These are phyloP conservation scores for Diaporthe sp. DNA, from an alignment of 2,329 filamentous ascomycete genomes.

Conservation along the genomic window DNA sequence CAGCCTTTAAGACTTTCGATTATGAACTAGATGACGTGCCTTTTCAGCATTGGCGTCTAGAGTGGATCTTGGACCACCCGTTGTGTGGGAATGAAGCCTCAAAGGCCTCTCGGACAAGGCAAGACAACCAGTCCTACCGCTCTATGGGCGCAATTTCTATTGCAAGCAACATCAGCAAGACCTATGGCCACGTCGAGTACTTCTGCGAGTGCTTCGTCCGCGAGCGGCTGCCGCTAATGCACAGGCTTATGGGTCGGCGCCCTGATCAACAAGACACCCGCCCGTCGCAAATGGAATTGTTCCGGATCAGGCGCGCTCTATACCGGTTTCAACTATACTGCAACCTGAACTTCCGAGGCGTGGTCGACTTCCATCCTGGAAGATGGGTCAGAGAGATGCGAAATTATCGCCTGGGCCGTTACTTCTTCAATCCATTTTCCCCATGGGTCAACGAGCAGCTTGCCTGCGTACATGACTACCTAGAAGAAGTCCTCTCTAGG, in stretches of 20 bases:
- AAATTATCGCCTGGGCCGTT: not conserved
- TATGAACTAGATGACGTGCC: not conserved
- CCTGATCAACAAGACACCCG: not conserved
- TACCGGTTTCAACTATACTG: slow-evolving; percentile 30
- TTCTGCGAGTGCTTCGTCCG: not conserved
- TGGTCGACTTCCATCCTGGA: not conserved
- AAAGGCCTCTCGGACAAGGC: too few relatives aligned
- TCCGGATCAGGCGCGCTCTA: not conserved
- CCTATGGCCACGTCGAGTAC: not conserved
- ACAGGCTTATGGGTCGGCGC: not conserved
- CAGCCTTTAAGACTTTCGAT: not conserved
- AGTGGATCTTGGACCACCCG: not conserved
- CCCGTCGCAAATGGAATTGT: not conserved
- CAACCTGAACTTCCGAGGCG: not conserved
- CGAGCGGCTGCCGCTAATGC: not conserved
- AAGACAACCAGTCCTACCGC: not conserved
- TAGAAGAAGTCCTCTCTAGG: not conserved
- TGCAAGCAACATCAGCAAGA: not conserved
- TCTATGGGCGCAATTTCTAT: not conserved
- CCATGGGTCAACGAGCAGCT: slow-evolving; percentile 28
- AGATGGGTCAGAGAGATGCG: not conserved
- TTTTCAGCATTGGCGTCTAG: not conserved
- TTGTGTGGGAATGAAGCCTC: not conserved
- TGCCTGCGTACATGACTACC: slow-evolving; percentile 22
- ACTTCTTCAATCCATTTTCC: not conserved